Base-by-base conservation (phyloP, 768 basidiomycete genomes). In the Cystobasidium tubakii region DNA sequence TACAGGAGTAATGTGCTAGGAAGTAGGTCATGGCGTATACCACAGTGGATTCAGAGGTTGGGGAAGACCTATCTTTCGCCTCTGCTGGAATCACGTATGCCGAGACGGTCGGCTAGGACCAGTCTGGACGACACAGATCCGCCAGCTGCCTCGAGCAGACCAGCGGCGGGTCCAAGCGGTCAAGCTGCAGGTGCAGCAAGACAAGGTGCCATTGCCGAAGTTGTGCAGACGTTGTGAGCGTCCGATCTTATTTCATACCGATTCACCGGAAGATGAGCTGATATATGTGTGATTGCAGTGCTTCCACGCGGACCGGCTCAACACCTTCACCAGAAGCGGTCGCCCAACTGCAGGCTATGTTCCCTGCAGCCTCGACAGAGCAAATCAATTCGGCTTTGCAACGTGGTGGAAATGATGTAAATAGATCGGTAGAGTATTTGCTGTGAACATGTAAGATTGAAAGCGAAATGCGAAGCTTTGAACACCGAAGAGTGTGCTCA, bases 281-380 rank as follows among this genome's bases (percentile, higher is more conserved):
- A n/a, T n/a, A n/a, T n/a, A n/a, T n/a, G n/a, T n/a, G n/a, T 64
- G 44, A 12, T 33, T 19, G 33, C 39, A 69, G 66, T 27, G 66
- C 66, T 21, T 33, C 39, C 46, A 46, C 66, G 12, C 7, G 66
- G 54, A 53, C 46, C 1, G 66, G 50, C 1, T 4, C 33, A 6
- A 25, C 29, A 15, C 64, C 63, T 17, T 34, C 62, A 9, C 69
- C 72, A 70, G 72, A 73, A 36, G 62, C 62, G 3, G 44, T 74
- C 4, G 73, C 73, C 7, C 73, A 69, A 53, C 34, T 74, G 2
- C 34, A 53, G 29, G 73, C 73, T 10, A 74, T 74, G 73, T 74
- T 74, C 39, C 73, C 73, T 36, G 36, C 25, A 36, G 36, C 66
- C 19, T 44, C 42, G 2, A 3, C 27, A 6, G 66, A 69, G 21